Evolutionary conservation across 257 asterid species (phyloP), one percentile per base, ranked within the genome.

Genomic region (Ballota nigra): DNA sequence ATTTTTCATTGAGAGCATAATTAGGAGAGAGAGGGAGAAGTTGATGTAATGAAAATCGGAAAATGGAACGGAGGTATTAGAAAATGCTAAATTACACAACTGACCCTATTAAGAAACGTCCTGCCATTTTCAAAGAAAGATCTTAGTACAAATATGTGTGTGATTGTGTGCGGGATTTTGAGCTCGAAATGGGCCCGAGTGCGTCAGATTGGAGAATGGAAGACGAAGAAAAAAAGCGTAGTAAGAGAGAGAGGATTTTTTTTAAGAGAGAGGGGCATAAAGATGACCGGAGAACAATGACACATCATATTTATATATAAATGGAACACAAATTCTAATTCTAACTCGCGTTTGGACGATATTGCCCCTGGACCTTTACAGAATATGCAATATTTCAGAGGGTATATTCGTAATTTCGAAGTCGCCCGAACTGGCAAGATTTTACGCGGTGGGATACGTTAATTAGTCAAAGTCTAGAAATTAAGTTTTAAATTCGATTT

Each of bases 391-490:
- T 12, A 41, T 41, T 41, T 38, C 1, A 12, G 45, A 60, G 75
- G 76, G 70, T 47, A 29, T 61, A 13, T 47, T 3, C 8, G 76
- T 61, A 49, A 26, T 3, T 70, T n/a, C n/a, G n/a, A n/a, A n/a
- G n/a, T n/a, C n/a, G n/a, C n/a, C n/a, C 9, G 1, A 16, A 31
- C 10, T 18, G 49, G 0, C 41, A 9, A n/a, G n/a, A 24, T 52
- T 66, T 69, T 43, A 19, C 43, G 23, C 53, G 56, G 64, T 31
- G 63, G 73, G 24, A 13, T 36, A 36, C 29, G 11, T 20, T 61
- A n/a, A 8, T 47, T 47, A 60, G 72, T 67, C 72, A 71, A 71
- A 31, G 63, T 47, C 20, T 24, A 58, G 57, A 40, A 70, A 40
- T 24, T 23, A 59, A 40, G 40, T 16, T 24, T 61, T 24, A 24